Conservation (phyloP, 2,329 filamentous ascomycete species). For the Aspergillus udagawae region DNA sequence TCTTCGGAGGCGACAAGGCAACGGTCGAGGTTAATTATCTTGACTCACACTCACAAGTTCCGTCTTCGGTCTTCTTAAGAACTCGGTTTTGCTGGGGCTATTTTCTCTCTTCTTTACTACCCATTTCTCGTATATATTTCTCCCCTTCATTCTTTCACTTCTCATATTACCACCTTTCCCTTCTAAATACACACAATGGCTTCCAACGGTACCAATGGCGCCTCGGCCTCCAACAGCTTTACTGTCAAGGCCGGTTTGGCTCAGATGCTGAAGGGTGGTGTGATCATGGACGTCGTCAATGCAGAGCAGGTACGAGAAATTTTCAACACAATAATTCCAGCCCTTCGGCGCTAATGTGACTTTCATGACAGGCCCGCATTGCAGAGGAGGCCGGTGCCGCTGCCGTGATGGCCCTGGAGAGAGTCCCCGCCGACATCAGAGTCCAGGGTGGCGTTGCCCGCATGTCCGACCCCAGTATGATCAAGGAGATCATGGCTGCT, state of each 20-base stretch:
- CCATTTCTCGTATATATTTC: not conserved
- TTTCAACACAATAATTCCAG: not conserved
- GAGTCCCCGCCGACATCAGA: constrained; percentile 94
- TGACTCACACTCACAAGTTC: constrained; percentile 1
- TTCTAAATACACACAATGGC: constrained; percentile 29
- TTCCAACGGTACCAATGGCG: constrained; percentile 27
- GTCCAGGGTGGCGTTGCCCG: constrained; percentile 87
- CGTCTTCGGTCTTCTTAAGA: not conserved
- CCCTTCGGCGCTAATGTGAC: not conserved
- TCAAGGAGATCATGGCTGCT: constrained; percentile 88
- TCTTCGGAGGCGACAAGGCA: constrained; percentile 3
- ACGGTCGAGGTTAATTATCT: not conserved
- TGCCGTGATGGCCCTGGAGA: constrained; percentile 97
- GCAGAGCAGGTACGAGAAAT: constrained; percentile 64
- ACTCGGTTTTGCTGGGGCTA: not conserved
- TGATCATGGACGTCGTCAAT: constrained; percentile 98
- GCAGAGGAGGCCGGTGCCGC: constrained; percentile 94
- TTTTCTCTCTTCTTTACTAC: not conserved
- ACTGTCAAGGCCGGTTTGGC: constrained; percentile 92
- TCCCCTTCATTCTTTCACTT: not conserved
- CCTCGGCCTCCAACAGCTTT: constrained; percentile 56
- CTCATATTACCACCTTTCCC: not conserved
- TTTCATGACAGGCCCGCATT: constrained; percentile 68
- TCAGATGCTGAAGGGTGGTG: constrained; percentile 97
- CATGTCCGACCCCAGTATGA: constrained; percentile 94